Base-by-base conservation (phyloP, 2,329 filamentous ascomycete genomes). In the Neofusicoccum ribis region DNA sequence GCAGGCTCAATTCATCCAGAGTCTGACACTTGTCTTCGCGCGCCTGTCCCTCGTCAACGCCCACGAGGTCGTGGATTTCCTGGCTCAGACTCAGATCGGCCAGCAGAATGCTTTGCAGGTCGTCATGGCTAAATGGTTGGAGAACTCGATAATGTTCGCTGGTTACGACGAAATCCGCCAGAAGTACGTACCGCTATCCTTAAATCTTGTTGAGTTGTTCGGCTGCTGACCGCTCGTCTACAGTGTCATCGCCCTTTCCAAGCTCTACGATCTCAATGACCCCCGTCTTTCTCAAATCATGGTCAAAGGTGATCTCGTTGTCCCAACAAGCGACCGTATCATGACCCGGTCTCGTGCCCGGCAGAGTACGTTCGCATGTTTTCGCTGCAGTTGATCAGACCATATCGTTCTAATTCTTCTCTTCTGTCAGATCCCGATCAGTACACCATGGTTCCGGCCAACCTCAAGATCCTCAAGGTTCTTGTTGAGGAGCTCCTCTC, bases 111-210 rank as follows among this genome's bases (percentile, higher is more conserved):
- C 93, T n/a, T 81, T 99, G 7, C 88, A 93, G 68, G 89, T 97
- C 27, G 95, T 99, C 3, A 81, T 98, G 69, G 86, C 89, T 78
- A 97, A 98, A 79, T 99, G 95, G 95, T 83, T 99, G 0, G 95
- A 98, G 80, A 97, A 98, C 78, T 97, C 93, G 3, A 87, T 96
- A 77, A 96, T 91, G 77, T 99, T 99, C 79, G 93, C 93, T n/a
- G 95, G 95, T 12, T 99, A 97, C 72, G 93, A 98, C 72, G 94
- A 97, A 77, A 98, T 98, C 71, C 88, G 93, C 70, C 92, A 97
- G 78, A 99, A 98, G 91, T 93, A 82, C 78, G 88, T 82, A n/a
- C 37, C 15, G 2, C 23, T 7, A 17, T 3, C 39, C 31, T 43
- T 49, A 27, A 12, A 15, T 20, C 46, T 62, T 67, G 36, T n/a